Percentiles rank a stretch among this genome's conserved stretches.
Conservation (phyloP, 1,284 basidiomycete species). For the Austropuccinia psidii region DNA sequence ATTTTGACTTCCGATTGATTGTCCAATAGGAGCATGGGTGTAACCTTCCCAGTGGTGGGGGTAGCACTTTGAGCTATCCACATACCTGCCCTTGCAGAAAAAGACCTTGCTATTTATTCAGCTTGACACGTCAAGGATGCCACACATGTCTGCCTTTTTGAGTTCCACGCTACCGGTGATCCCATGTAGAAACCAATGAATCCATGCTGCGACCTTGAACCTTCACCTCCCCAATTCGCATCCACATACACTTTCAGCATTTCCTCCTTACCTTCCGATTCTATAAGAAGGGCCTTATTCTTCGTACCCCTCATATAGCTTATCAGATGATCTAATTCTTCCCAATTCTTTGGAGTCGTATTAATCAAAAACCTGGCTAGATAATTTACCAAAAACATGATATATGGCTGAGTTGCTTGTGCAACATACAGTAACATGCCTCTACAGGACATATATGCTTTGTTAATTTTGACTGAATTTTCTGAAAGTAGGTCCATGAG, state of each 20-base stretch:
- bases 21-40: no score
- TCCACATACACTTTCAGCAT: not conserved
- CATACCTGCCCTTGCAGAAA: not conserved
- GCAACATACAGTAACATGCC: not conserved
- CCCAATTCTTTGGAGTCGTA: not conserved
- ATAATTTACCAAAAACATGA: not conserved
- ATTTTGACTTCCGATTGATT: no score
- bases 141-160: not conserved
- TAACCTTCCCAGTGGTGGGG: no score
- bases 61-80: no score
- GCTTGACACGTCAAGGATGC: not conserved
- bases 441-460: not conserved
- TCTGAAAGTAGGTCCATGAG: no score
- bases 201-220: no score
- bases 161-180: not conserved
- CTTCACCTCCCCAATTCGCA: no score
- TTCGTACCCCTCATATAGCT: no score
- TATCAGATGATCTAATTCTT: no score
- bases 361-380: not conserved
- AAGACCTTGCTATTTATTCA: not conserved
- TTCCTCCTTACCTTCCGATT: not conserved
- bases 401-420: not conserved
- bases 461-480: no score
- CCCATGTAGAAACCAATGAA: no score
- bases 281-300: not conserved